Conservation (phyloP, 768 basidiomycete genomes). For the Xerocomus spinulosus region DNA sequence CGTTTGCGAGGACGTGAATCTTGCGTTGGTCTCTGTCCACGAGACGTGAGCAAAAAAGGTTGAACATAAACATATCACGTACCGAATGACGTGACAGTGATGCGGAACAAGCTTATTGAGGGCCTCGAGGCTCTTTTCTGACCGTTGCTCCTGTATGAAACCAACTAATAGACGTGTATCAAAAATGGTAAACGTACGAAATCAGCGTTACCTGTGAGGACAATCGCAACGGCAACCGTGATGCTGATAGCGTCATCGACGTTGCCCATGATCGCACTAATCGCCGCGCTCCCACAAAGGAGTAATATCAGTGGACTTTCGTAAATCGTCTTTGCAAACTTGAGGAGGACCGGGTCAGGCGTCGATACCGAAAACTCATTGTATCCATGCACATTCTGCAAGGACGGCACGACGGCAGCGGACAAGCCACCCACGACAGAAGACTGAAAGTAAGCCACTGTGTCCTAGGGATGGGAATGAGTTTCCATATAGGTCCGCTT, state of each 20-base stretch:
- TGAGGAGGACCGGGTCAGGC: conserved; percentile 75
- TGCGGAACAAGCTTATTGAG: conserved; percentile 96
- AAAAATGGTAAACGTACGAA: background rate
- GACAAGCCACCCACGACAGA: conserved; percentile 60
- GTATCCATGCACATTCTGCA: conserved; percentile 73
- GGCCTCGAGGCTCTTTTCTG: conserved; percentile 91
- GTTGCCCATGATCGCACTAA: conserved; percentile 94
- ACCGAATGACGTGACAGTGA: conserved; percentile 86
- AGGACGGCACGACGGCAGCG: conserved; percentile 52
- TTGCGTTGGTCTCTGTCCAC: conserved; percentile 45
- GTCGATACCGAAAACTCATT: conserved; percentile 90
- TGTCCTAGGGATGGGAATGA: conserved; percentile 48
- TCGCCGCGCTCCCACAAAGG: conserved; percentile 81
- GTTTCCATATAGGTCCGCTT: background rate
- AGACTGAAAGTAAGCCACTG: conserved; percentile 65
- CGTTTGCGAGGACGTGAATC: conserved; percentile 85
- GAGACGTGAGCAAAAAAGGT: background rate
- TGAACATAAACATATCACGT: conserved; percentile 4
- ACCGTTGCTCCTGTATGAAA: conserved; percentile 92
- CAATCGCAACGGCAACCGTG: conserved; percentile 85
- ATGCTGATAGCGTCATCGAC: conserved; percentile 93
- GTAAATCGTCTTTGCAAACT: conserved; percentile 94
- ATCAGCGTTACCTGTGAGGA: conserved; percentile 85
- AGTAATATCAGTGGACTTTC: conserved; percentile 91
- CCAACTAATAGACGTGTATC: conserved; percentile 50